Conservation (phyloP, 257 asterid genomes). For the Ballota nigra region DNA sequence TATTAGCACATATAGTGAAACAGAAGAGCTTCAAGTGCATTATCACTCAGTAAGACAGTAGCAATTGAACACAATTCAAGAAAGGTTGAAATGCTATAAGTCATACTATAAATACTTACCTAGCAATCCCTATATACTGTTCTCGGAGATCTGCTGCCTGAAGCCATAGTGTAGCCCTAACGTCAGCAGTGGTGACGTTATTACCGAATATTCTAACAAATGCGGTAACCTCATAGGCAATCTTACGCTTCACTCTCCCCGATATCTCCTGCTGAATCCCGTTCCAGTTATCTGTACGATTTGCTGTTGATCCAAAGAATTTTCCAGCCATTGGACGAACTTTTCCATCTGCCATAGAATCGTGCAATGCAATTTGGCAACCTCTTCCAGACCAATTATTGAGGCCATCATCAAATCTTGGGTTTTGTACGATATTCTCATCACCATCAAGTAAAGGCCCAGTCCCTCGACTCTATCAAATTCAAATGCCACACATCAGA, state of each 20-base stretch:
- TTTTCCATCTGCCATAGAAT: slow-evolving; percentile 66
- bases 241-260: slow-evolving; percentile 60
- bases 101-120: slow-evolving; percentile 28
- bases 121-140: slow-evolving; percentile 67
- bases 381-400: slow-evolving; percentile 83
- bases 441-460: slow-evolving; percentile 37
- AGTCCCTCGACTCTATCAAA: slow-evolving; percentile 31
- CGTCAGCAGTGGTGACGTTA: slow-evolving; percentile 44
- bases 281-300: slow-evolving; percentile 75
- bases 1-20: neutral
- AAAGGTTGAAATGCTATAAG: neutral
- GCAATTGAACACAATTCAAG: neutral
- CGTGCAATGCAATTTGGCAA: slow-evolving; percentile 63
- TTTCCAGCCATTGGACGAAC: slow-evolving; percentile 60
- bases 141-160: slow-evolving; percentile 62
- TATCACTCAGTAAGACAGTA: neutral
- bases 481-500: slow-evolving; percentile 18
- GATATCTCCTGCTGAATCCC: slow-evolving; percentile 86
- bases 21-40: neutral
- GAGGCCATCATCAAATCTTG: slow-evolving; percentile 65
- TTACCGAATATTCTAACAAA: slow-evolving; percentile 58
- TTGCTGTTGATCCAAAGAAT: slow-evolving; percentile 58
- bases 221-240: slow-evolving; percentile 68
- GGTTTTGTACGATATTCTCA: slow-evolving; percentile 57
- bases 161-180: slow-evolving; percentile 61